These are phyloP conservation scores for Chaetomium globosum DNA, from an alignment of 2,329 filamentous ascomycete genomes.

Conservation along the genomic window DNA sequence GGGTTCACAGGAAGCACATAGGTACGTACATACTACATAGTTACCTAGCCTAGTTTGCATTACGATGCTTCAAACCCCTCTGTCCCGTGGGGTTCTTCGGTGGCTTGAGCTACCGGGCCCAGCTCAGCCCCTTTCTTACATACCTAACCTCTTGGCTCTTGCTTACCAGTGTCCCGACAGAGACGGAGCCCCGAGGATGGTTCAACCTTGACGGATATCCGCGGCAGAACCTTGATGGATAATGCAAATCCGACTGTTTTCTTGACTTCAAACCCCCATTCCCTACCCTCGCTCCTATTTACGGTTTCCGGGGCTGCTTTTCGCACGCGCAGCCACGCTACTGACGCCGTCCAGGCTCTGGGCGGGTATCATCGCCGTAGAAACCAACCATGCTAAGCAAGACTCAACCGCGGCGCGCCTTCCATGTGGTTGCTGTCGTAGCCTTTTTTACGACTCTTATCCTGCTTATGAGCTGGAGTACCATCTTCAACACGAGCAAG, in stretches of 20 bases:
- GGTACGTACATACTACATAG: too few species aligned
- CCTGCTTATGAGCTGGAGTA: background rate
- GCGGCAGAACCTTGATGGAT: background rate
- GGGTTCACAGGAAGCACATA: background rate
- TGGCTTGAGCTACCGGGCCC: too few species aligned
- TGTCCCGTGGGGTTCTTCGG: background rate
- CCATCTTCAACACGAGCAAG: constrained; percentile 19
- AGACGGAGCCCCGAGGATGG: too few species aligned
- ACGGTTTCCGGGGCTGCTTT: background rate
- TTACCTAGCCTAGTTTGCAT: background rate
- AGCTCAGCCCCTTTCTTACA: background rate
- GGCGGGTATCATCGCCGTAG: background rate
- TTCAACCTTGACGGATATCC: background rate
- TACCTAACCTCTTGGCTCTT: background rate
- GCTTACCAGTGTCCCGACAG: background rate
- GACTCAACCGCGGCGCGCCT: background rate
- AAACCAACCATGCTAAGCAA: constrained; percentile 1
- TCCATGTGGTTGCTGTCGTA: background rate
- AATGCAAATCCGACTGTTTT: background rate
- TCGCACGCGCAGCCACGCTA: background rate
- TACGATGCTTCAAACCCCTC: background rate
- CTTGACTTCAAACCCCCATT: background rate
- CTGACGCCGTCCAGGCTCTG: background rate
- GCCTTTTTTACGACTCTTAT: background rate
- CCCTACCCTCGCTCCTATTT: background rate